Evolutionary conservation across 2,329 filamentous ascomycete species (phyloP).

Genomic region (Fusarium liriodendri): DNA sequence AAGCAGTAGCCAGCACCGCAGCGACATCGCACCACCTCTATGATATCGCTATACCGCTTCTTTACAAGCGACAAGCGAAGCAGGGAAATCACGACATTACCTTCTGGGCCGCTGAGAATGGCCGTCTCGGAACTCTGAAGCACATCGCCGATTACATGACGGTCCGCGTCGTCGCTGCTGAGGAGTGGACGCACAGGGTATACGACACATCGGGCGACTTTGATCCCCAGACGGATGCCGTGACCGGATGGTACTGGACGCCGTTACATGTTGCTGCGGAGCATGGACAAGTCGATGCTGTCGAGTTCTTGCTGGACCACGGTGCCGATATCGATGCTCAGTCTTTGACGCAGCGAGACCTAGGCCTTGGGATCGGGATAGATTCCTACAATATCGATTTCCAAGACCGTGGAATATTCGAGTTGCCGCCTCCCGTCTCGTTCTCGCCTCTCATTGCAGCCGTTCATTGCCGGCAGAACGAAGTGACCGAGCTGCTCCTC

Average conservation of each 20-base stretch:
- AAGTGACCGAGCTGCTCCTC: slow-evolving; percentile 14
- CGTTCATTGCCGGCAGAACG: background rate
- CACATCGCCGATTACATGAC: background rate
- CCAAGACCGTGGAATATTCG: slow-evolving; percentile 13
- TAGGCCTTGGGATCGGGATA: background rate
- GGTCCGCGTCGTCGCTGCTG: background rate
- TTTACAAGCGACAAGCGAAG: slow-evolving; percentile 21
- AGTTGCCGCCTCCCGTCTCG: slow-evolving; percentile 4
- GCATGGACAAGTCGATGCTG: slow-evolving; percentile 4
- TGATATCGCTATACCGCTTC: slow-evolving; percentile 8
- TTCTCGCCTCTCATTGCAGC: slow-evolving; percentile 23
- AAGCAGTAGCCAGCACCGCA: background rate
- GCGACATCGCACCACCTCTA: background rate
- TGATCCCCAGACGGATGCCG: background rate
- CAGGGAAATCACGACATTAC: slow-evolving; percentile 8
- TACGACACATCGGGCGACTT: background rate
- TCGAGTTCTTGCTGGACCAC: slow-evolving; percentile 13
- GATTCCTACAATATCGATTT: slow-evolving; percentile 15
- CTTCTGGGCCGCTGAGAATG: slow-evolving; percentile 20
- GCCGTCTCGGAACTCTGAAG: background rate
- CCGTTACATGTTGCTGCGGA: slow-evolving; percentile 6
- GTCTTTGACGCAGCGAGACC: background rate
- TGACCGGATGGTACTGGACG: background rate
- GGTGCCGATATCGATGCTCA: slow-evolving; percentile 8
- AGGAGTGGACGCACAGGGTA: background rate